Evolutionary conservation across 2,329 filamentous ascomycete genomes (phyloP).

Genomic region (Cladophialophora yegresii): DNA sequence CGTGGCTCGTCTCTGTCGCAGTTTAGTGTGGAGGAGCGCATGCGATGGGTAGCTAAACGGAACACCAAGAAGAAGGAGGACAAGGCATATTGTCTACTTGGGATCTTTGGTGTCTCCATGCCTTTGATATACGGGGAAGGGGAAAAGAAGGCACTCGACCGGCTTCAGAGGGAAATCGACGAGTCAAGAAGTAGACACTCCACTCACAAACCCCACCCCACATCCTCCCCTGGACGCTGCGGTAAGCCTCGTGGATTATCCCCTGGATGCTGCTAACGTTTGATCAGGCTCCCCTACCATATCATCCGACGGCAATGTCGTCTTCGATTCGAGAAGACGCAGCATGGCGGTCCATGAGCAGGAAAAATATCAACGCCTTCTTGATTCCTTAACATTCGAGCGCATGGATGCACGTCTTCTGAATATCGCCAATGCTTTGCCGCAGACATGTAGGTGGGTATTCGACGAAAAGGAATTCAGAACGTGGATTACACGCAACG

Average conservation of each 20-base stretch:
- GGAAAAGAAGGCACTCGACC: background rate
- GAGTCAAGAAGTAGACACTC: background rate
- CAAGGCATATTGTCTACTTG: conserved; percentile 2
- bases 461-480: conserved; percentile 41
- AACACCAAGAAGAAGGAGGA: background rate
- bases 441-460: conserved; percentile 49
- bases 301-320: background rate
- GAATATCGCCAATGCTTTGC: conserved; percentile 44
- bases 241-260: background rate
- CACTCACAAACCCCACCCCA: background rate
- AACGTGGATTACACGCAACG: conserved; percentile 42
- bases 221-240: background rate
- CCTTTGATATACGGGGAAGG: background rate
- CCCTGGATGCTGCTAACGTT: background rate
- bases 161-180: background rate
- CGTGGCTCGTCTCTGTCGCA: background rate
- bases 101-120: background rate
- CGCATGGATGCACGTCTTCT: conserved; percentile 45
- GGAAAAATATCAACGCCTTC: background rate
- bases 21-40: conserved; percentile 19
- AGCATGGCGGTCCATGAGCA: background rate
- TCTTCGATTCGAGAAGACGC: background rate
- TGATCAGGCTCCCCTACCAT: background rate
- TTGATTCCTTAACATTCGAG: conserved; percentile 43
- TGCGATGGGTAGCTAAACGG: background rate